These are phyloP conservation scores for Yamadazyma jaroonii DNA, from an alignment of 1,139 yeast genomes.

Conservation along the genomic window DNA sequence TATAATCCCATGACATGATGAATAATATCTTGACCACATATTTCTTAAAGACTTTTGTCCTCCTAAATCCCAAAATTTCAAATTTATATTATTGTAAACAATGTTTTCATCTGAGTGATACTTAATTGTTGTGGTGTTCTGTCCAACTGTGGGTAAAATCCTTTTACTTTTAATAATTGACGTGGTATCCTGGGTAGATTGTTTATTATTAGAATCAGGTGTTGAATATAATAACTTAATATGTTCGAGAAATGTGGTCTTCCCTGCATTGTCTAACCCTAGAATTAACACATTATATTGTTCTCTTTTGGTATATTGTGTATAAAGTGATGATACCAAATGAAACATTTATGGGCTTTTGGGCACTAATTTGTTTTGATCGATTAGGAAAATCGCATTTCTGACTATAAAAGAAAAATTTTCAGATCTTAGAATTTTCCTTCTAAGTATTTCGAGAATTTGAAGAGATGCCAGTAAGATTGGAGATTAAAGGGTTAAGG, in stretches of 20 bases:
- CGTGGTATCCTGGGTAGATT: conserved; percentile 19
- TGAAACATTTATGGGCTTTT: conserved; percentile 33
- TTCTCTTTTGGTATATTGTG: conserved; percentile 47
- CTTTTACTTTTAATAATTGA: conserved; percentile 33
- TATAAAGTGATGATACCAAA: conserved; percentile 44
- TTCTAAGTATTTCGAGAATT: too few species aligned
- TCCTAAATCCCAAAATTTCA: conserved; percentile 95
- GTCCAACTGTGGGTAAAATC: conserved; percentile 52
- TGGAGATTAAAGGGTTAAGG: too few species aligned
- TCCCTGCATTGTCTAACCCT: conserved; percentile 95
- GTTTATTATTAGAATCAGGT: conserved; percentile 16
- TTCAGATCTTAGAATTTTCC: background rate
- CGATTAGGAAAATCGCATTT: background rate
- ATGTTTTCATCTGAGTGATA: conserved; percentile 27
- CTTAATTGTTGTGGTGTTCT: conserved; percentile 55
- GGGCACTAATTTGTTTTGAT: background rate
- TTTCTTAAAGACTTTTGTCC: conserved; percentile 82
- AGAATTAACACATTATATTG: conserved; percentile 65
- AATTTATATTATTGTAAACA: conserved; percentile 48
- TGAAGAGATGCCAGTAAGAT: too few species aligned
- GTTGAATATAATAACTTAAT: conserved; percentile 38
- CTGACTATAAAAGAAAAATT: background rate
- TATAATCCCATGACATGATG: conserved; percentile 85
- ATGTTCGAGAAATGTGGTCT: conserved; percentile 59
- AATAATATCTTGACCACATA: conserved; percentile 86